A percentile compares a stretch with the other conserved stretches of the same genome.
phyloP scores from a whole-genome alignment of 306 rosid species.

The Cyamopsis tetragonoloba region DNA sequence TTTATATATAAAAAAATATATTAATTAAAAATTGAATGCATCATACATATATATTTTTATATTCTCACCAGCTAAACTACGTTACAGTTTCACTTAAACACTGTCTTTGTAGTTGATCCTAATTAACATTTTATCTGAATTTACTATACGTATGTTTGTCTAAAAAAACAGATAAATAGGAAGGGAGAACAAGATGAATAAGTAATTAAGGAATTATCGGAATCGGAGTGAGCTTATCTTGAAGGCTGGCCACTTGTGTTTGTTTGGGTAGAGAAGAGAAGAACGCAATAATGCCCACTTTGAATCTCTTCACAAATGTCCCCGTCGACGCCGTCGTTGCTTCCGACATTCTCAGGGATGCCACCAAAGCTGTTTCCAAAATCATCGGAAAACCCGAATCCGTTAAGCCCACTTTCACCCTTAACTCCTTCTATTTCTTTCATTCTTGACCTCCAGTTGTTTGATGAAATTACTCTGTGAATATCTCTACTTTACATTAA shows the following conservation, averaged over 20 bases:
- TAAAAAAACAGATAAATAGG: too few relatives aligned
- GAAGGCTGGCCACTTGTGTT: not conserved
- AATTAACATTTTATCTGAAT: too few relatives aligned
- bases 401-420: constrained; percentile 31
- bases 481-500: not conserved
- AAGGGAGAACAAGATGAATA: too few relatives aligned
- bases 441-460: constrained; percentile 35
- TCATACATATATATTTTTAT: too few relatives aligned
- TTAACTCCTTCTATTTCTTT: not conserved
- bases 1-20: too few relatives aligned
- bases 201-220: too few relatives aligned
- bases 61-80: too few relatives aligned
- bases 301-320: constrained; percentile 76
- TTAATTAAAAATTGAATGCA: too few relatives aligned
- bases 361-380: constrained; percentile 86
- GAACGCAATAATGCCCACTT: constrained; percentile 64
- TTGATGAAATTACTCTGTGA: constrained; percentile 47
- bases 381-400: constrained; percentile 95
- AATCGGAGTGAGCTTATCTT: constrained; percentile 32
- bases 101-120: too few relatives aligned
- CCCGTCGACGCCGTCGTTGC: constrained; percentile 80
- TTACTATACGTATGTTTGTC: too few relatives aligned
- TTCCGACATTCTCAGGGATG: constrained; percentile 90
- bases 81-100: too few relatives aligned
- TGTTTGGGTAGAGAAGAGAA: not conserved